phyloP scores from a whole-genome alignment of 2,329 filamentous ascomycete species.

The Ambrosiella beaveri region DNA sequence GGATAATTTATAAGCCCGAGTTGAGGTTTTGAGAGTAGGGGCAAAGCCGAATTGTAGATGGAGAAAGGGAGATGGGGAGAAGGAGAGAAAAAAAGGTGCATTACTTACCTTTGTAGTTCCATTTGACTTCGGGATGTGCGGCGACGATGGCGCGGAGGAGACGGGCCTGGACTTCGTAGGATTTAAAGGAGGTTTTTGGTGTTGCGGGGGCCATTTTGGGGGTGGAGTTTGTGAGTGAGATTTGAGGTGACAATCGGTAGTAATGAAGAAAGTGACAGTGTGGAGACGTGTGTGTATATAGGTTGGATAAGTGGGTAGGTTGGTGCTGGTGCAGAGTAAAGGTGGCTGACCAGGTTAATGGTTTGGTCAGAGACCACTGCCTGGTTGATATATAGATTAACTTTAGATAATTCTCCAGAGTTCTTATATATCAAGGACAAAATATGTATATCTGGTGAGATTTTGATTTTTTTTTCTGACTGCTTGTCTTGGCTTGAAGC shows the following conservation, averaged over 20 bases:
- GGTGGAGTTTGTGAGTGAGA: background rate
- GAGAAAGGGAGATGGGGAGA: background rate
- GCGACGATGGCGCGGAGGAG: slow-evolving; percentile 45
- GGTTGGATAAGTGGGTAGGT: background rate
- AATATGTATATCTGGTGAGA: too few species aligned
- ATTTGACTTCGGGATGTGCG: slow-evolving; percentile 33
- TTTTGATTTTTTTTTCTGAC: too few species aligned
- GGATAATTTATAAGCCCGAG: background rate
- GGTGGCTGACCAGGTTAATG: too few species aligned
- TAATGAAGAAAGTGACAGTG: background rate
- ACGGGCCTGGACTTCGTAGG: slow-evolving; percentile 41
- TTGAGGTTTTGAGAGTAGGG: background rate
- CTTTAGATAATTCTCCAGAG: too few species aligned
- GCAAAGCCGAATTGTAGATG: background rate
- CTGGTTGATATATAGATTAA: too few species aligned
- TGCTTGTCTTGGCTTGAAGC: too few species aligned
- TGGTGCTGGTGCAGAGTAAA: too few species aligned
- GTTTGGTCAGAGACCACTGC: too few species aligned
- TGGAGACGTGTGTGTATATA: background rate
- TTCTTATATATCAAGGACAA: too few species aligned
- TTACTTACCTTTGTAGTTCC: slow-evolving; percentile 44
- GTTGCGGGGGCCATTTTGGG: slow-evolving; percentile 27
- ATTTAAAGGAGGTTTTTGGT: slow-evolving; percentile 37
- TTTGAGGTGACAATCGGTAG: background rate
- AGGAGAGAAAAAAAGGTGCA: background rate